Percentiles rank a stretch among this genome's conserved stretches.
These are phyloP conservation scores for Medicago ruthenica DNA, from an alignment of 306 rosid genomes.

Conservation along the genomic window DNA sequence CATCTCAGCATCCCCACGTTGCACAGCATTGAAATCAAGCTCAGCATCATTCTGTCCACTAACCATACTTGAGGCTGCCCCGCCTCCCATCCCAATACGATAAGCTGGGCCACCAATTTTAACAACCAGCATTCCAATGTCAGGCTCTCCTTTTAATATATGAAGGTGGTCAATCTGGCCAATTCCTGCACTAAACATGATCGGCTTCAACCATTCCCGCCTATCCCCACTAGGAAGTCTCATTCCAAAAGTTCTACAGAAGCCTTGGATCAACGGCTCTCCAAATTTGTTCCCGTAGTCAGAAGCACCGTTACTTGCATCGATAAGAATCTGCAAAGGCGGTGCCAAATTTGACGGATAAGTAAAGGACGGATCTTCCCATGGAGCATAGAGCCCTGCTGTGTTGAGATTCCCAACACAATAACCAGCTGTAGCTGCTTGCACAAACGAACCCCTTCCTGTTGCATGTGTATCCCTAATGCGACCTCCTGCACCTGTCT, in stretches of 20 bases:
- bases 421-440: constrained; percentile 92
- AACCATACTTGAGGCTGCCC: constrained; percentile 97
- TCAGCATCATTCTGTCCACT: constrained; percentile 96
- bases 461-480: constrained; percentile 96
- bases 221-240: constrained; percentile 93
- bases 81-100: constrained; percentile 97
- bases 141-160: constrained; percentile 84
- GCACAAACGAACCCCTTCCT: constrained; percentile 91
- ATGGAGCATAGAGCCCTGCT: constrained; percentile 75
- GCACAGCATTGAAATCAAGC: constrained; percentile 95
- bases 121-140: constrained; percentile 85
- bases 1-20: constrained; percentile 99
- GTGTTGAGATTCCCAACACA: constrained; percentile 91
- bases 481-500: constrained; percentile 96
- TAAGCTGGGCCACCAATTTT: constrained; percentile 98
- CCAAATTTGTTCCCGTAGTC: constrained; percentile 98
- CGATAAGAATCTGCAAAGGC: constrained; percentile 85
- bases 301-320: constrained; percentile 91
- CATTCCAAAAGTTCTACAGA: constrained; percentile 92
- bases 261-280: constrained; percentile 97
- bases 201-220: constrained; percentile 97
- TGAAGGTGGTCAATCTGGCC: constrained; percentile 88
- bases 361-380: constrained; percentile 85
- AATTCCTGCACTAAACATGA: constrained; percentile 93
- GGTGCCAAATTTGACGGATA: constrained; percentile 91